Evolutionary conservation across 2,329 filamentous ascomycete species (phyloP).

Genomic region (Triangularia verruculosa): DNA sequence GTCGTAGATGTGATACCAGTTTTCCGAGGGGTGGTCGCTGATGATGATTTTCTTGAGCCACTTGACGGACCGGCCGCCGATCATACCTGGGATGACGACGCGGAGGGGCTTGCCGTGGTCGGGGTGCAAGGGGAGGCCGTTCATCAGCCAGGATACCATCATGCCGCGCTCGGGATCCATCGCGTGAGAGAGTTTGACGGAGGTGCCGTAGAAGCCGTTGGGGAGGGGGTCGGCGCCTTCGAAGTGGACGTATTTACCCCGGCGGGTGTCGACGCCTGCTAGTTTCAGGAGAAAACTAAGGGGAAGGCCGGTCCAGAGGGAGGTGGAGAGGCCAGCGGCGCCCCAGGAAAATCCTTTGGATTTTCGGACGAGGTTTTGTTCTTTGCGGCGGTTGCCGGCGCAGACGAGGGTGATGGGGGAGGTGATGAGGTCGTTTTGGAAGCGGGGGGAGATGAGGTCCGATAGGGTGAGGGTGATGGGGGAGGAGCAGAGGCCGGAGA

Average conservation of each 20-base stretch:
- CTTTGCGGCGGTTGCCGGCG: conserved; percentile 86
- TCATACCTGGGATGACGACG: conserved; percentile 83
- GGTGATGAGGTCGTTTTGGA: conserved; percentile 74
- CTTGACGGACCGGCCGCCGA: conserved; percentile 88
- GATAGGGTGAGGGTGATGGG: conserved; percentile 70
- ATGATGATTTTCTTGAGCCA: conserved; percentile 83
- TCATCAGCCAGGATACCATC: conserved; percentile 88
- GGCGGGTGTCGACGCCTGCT: conserved; percentile 61
- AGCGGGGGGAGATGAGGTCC: conserved; percentile 58
- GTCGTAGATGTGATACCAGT: conserved; percentile 95
- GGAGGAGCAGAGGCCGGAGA: conserved; percentile 80
- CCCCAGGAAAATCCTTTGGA: conserved; percentile 96
- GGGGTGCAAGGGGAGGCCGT: conserved; percentile 73
- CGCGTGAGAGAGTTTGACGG: conserved; percentile 82
- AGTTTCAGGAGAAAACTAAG: conserved; percentile 68
- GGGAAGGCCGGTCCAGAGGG: conserved; percentile 79
- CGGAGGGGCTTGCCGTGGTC: conserved; percentile 85
- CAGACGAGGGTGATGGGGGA: conserved; percentile 87
- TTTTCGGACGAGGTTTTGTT: conserved; percentile 87
- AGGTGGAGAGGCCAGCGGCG: conserved; percentile 79
- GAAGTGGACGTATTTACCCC: conserved; percentile 82
- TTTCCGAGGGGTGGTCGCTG: conserved; percentile 76
- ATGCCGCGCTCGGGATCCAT: conserved; percentile 80
- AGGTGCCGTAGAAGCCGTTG: conserved; percentile 86
- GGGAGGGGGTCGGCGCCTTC: conserved; percentile 85